phyloP scores from a whole-genome alignment of 768 basidiomycete genomes.

The Mycena kentingensis region DNA sequence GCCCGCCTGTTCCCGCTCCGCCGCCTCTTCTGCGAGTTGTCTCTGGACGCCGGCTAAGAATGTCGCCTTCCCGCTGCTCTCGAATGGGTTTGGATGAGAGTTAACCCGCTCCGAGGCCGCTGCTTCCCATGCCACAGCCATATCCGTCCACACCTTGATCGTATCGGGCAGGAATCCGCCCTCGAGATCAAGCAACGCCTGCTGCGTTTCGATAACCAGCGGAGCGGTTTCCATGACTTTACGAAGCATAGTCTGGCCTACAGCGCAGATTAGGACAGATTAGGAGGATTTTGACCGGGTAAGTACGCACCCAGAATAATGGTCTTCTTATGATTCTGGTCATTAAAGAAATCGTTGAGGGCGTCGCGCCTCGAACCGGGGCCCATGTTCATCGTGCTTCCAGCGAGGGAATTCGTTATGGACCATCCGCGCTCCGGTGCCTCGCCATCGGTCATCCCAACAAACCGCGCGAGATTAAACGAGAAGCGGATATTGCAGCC shows the following conservation, averaged over 20 bases:
- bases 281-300: no score
- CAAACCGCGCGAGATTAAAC: slow-evolving; percentile 26
- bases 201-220: background rate
- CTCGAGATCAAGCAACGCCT: background rate
- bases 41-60: background rate
- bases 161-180: background rate
- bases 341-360: slow-evolving; percentile 31
- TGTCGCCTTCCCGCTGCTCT: slow-evolving; percentile 5
- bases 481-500: slow-evolving; percentile 32
- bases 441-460: slow-evolving; percentile 35
- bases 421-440: slow-evolving; percentile 35
- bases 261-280: background rate
- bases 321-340: slow-evolving; percentile 16
- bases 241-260: background rate
- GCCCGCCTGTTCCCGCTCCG: background rate
- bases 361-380: slow-evolving; percentile 30
- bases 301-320: background rate
- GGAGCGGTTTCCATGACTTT: background rate
- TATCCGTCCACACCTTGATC: background rate
- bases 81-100: background rate
- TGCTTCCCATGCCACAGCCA: background rate
- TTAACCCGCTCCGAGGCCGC: background rate
- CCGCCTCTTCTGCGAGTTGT: slow-evolving; percentile 18
- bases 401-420: slow-evolving; percentile 23
- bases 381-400: slow-evolving; percentile 36